Evolutionary conservation across 2,329 filamentous ascomycete genomes (phyloP).

Genomic region (Cryphonectria parasitica): DNA sequence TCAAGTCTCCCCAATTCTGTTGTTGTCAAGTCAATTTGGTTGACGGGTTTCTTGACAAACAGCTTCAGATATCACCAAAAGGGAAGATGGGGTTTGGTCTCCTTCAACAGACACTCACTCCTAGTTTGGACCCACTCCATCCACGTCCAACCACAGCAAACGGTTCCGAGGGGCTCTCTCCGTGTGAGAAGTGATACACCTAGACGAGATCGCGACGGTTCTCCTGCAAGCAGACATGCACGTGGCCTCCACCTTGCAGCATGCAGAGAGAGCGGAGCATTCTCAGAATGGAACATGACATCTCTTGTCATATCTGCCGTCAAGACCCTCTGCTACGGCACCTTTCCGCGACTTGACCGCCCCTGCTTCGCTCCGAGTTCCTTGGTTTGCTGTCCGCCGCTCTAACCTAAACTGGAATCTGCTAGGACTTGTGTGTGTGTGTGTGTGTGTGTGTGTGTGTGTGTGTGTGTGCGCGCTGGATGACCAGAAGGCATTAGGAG

Average conservation of each 20-base stretch:
- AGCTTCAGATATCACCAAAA: not conserved
- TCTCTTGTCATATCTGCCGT: not conserved
- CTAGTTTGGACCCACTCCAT: not conserved
- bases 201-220: not conserved
- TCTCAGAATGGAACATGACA: conserved; percentile 1
- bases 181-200: not conserved
- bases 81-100: not conserved
- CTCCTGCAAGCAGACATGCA: conserved; percentile 4
- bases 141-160: not conserved
- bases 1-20: not conserved
- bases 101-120: not conserved
- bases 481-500: not conserved
- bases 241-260: conserved; percentile 19
- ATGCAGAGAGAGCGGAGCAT: conserved; percentile 1
- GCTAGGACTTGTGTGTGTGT: not conserved
- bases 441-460: too few species aligned
- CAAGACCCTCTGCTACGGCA: not conserved
- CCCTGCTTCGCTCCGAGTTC: not conserved
- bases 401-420: not conserved
- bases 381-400: not conserved
- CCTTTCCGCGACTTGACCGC: not conserved
- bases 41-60: not conserved
- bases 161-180: not conserved
- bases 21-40: not conserved
- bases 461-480: too few species aligned